phyloP scores from a whole-genome alignment of 1,139 yeast species.

The Lodderomyces metapsilosis region DNA sequence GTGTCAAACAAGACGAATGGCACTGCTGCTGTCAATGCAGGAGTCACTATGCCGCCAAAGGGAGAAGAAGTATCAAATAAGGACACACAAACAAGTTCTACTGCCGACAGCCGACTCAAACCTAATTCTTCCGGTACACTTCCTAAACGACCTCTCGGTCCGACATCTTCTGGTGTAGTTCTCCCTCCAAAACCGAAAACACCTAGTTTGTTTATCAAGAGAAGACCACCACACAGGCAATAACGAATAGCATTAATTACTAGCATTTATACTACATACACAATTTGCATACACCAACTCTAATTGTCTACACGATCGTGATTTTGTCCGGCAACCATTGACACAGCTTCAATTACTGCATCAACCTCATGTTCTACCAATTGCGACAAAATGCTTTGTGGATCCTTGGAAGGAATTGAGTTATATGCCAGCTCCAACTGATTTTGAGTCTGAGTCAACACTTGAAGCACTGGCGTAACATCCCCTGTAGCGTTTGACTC shows the following conservation, averaged over 20 bases:
- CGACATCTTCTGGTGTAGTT: slow-evolving; percentile 19
- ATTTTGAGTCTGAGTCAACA: slow-evolving; percentile 10
- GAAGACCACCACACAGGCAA: slow-evolving; percentile 11
- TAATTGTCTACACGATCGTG: background rate
- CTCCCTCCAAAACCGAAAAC: slow-evolving; percentile 16
- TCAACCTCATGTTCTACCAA: slow-evolving; percentile 9
- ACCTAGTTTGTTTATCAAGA: slow-evolving; percentile 19
- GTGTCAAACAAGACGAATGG: background rate
- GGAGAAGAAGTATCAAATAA: no score
- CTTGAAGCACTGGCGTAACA: slow-evolving; percentile 5
- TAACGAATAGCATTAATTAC: background rate
- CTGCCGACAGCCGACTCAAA: background rate
- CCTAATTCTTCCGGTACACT: slow-evolving; percentile 6
- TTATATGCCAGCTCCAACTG: slow-evolving; percentile 5
- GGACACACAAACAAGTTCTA: background rate
- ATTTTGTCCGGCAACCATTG: slow-evolving; percentile 7
- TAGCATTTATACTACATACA: background rate
- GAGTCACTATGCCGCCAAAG: background rate
- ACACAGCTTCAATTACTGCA: slow-evolving; percentile 11
- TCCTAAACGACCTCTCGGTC: slow-evolving; percentile 7
- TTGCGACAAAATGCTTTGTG: background rate
- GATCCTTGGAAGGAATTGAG: background rate
- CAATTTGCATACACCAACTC: background rate
- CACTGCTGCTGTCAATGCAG: background rate
- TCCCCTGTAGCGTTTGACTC: slow-evolving; percentile 15